A percentile compares a stretch with the other conserved stretches of the same genome.
These are phyloP conservation scores for Sporothrix mexicana DNA, from an alignment of 2,329 filamentous ascomycete genomes.

Conservation along the genomic window DNA sequence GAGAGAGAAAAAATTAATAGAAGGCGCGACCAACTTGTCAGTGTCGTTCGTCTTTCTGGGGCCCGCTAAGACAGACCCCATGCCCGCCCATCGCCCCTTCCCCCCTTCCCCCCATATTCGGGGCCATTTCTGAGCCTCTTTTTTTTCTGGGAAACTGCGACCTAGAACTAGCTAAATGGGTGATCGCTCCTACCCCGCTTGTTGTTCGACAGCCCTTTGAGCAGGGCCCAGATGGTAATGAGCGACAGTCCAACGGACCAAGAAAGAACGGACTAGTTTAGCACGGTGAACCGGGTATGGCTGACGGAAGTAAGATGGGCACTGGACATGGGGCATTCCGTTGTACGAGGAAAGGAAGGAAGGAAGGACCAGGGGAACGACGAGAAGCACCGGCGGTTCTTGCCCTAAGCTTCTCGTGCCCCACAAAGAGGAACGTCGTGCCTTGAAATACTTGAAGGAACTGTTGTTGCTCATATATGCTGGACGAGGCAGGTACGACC, in stretches of 20 bases:
- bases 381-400: neutral
- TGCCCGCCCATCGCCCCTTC: conserved; percentile 12
- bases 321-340: neutral
- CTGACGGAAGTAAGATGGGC: neutral
- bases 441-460: neutral
- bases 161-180: conserved; percentile 4
- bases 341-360: neutral
- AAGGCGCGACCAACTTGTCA: neutral
- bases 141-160: neutral
- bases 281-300: neutral
- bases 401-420: conserved; percentile 17
- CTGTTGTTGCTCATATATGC: conserved; percentile 6
- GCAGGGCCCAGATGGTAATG: neutral
- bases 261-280: conserved; percentile 6
- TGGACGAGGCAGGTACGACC: conserved; percentile 19
- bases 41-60: neutral
- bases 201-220: conserved; percentile 2
- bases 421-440: neutral
- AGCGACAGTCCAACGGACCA: neutral
- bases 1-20: neutral
- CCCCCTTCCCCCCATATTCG: neutral
- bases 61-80: conserved; percentile 7
- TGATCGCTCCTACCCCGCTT: conserved; percentile 26
- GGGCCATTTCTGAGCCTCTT: conserved; percentile 8
- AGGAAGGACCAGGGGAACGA: neutral